Conservation (phyloP, 192 early-diverging fungal genomes). For the Umbelopsis sp. region DNA sequence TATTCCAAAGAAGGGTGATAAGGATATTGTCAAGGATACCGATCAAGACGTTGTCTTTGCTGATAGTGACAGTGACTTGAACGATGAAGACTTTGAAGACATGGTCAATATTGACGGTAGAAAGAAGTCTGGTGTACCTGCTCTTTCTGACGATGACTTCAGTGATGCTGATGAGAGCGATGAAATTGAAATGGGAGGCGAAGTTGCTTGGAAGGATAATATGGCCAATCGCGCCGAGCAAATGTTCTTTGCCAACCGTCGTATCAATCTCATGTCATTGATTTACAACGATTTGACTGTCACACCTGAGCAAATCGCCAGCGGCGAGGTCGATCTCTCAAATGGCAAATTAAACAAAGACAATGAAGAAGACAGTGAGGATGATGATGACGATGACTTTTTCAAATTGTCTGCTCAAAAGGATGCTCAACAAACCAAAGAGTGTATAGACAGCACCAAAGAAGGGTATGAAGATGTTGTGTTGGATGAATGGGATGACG, state of each 20-base stretch:
- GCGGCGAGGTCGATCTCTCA: constrained; percentile 41
- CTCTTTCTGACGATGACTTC: constrained; percentile 23
- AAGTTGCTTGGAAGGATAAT: constrained; percentile 71
- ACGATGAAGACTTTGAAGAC: constrained; percentile 41
- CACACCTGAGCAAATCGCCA: constrained; percentile 51
- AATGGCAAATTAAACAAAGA: constrained; percentile 29
- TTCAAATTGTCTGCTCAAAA: constrained; percentile 54
- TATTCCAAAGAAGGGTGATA: constrained; percentile 38
- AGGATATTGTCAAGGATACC: constrained; percentile 25
- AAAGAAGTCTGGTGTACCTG: constrained; percentile 21
- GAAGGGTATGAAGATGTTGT: constrained; percentile 55
- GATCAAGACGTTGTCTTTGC: constrained; percentile 51
- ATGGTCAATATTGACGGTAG: constrained; percentile 44
- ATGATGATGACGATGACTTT: constrained; percentile 54
- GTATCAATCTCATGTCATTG: constrained; percentile 86
- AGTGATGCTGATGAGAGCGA: constrained; percentile 37
- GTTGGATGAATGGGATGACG: constrained; percentile 71
- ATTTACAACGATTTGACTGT: constrained; percentile 74
- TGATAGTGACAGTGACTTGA: constrained; percentile 78
- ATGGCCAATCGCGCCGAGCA: constrained; percentile 64
- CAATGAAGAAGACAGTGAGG: constrained; percentile 37
- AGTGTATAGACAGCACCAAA: constrained; percentile 73
- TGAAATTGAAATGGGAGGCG: constrained; percentile 47
- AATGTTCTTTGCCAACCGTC: constrained; percentile 56
- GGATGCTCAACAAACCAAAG: constrained; percentile 26